Conservation (phyloP, 2,329 filamentous ascomycete species). For the Clarireedia paspali region DNA sequence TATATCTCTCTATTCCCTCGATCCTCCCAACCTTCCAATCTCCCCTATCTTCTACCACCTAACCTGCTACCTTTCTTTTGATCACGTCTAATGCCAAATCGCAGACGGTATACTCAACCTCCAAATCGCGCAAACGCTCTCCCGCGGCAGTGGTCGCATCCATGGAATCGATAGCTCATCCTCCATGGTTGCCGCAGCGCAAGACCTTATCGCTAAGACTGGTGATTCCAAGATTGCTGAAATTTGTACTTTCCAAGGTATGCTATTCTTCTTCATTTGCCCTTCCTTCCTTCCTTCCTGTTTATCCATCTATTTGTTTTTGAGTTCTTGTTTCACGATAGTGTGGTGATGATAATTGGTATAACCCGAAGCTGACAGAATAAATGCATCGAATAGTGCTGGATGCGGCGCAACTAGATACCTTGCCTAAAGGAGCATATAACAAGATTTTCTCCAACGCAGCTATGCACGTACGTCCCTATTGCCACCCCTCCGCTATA, state of each 20-base stretch:
- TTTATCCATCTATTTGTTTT: not conserved
- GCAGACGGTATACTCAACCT: constrained; percentile 52
- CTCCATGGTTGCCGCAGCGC: constrained; percentile 49
- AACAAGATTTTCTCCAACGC: constrained; percentile 60
- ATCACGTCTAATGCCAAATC: not conserved
- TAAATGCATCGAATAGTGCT: constrained; percentile 31
- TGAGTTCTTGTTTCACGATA: too few relatives aligned
- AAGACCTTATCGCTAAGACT: constrained; percentile 27
- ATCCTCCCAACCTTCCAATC: not conserved
- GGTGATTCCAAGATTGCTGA: not conserved
- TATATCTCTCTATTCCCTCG: not conserved
- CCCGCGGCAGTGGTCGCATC: constrained; percentile 39
- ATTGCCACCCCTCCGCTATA: not conserved
- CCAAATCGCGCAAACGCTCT: constrained; percentile 41
- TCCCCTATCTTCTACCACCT: too few relatives aligned
- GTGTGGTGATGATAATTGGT: too few relatives aligned
- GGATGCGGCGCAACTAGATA: constrained; percentile 37
- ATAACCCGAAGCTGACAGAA: not conserved
- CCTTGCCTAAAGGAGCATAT: constrained; percentile 21
- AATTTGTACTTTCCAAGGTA: constrained; percentile 24
- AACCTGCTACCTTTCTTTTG: too few relatives aligned
- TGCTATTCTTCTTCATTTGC: not conserved
- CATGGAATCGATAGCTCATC: constrained; percentile 52
- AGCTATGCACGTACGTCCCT: constrained; percentile 36
- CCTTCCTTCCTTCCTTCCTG: not conserved